Base-by-base conservation (phyloP, 2,329 filamentous ascomycete species). In the Aspergillus neoniger region DNA sequence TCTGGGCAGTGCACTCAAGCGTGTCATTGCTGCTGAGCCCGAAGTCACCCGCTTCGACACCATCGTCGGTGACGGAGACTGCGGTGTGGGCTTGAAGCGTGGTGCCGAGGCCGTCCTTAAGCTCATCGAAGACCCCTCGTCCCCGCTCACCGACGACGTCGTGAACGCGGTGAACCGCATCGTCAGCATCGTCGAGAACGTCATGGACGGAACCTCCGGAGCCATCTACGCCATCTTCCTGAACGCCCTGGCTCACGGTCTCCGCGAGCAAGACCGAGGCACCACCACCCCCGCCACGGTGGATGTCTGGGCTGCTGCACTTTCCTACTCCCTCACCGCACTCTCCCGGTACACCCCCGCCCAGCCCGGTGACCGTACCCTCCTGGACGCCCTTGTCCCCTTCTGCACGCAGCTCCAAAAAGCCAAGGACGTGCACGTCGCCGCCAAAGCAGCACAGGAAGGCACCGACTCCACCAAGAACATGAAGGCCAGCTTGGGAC, bases 51-150 rank as follows among this genome's bases (percentile, higher is more conserved):
- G 79, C 57, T 91, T 84, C 70, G 88, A 91, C 71, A 96, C 91
- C 0, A 86, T 95, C 12, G 91, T 96, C 23, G 92, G 92, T 44
- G 92, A 96, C 72, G 92, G 92, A 50, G 92, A 96, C 76, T 96
- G 92, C 70, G 92, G 92, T 9, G 91, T 92, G 60, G 91, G 91
- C 5, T 81, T 96, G 63, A 92, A 91, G 80, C 87, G 92, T 63
- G 92, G 92, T 52, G 92, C 92, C n/a, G 89, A 96, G 82, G 80
- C 80, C 36, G 75, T 85, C 25, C 74, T 83, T 21, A 73, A 75
- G 49, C 71, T 80, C 59, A 68, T 85, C 8, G 67, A 77, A 38
- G 69, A 71, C 57, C 67, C 74, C 7, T 68, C 72, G 17, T 73
- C 76, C 10, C 74, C 79, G 41, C 69, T 84, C 1, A 82, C 79